Evolutionary conservation across 2,329 filamentous ascomycete species (phyloP), one percentile per base, ranked within the genome.

Genomic region (Trichoderma polysporum): DNA sequence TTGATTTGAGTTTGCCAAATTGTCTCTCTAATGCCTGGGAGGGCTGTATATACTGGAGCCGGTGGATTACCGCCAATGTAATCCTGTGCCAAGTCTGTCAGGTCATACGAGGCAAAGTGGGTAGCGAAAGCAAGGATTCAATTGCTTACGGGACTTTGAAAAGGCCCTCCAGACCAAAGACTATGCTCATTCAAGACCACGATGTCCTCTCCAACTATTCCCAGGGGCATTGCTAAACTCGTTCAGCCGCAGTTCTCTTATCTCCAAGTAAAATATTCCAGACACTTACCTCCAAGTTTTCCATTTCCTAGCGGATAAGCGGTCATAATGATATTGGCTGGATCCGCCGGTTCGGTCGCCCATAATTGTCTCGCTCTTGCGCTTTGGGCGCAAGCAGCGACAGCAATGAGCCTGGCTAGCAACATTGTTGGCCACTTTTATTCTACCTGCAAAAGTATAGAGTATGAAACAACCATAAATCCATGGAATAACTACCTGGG

Each of bases 121-220:
- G 4, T n/a, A 12, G 4, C 8, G 13, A 9, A 31, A 35, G 17
- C 31, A 19, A 29, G 9, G 31, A 8, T 37, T 8, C 2, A 19
- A n/a, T 19, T 19, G 27, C 66, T 33, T 67, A 71, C 69, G 12
- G 47, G 33, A 31, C 52, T 65, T 41, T 70, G 50, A 39, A 71
- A 71, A 17, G 70, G 70, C 1, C 70, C 70, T 58, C 70, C 70
- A 33, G 68, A 67, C 70, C 70, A 71, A 27, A 71, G 64, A 33
- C 68, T 70, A 33, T 71, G 69, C 29, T 70, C 33, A 29, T 68
- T 71, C 2, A 71, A 41, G 1, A 66, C 19, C 6, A 67, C 53
- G 15, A 67, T 69, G 7, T 71, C 70, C 10, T 45, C 39, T 12
- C 68, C 68, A 1, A 69, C 69, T 12, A 61, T 29, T 0, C 70